Conservation (phyloP, 2,329 filamentous ascomycete species). For the Calonectria pseudoreteaudii region DNA sequence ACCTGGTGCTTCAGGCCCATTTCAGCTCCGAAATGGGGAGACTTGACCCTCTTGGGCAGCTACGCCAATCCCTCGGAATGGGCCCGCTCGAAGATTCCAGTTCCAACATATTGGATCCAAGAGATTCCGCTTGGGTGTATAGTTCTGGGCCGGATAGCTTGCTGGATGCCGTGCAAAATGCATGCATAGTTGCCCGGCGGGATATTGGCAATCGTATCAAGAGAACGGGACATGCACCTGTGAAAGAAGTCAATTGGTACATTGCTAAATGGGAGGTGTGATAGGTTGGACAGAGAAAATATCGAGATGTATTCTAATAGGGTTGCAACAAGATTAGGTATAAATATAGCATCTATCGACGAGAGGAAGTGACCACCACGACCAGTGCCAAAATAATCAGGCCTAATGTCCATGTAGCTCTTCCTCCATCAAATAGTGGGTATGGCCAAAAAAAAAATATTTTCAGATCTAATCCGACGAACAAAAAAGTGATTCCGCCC, state of each 20-base stretch:
- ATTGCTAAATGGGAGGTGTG: conserved; percentile 23
- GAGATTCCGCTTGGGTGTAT: conserved; percentile 15
- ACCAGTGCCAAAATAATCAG: neutral
- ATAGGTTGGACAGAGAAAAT: neutral
- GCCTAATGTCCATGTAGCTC: neutral
- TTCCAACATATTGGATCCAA: neutral
- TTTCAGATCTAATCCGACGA: neutral
- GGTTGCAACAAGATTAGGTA: neutral
- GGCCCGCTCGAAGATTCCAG: neutral
- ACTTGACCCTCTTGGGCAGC: neutral
- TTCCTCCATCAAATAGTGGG: neutral
- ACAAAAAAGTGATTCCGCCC: neutral
- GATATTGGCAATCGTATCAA: neutral
- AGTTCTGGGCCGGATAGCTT: conserved; percentile 15
- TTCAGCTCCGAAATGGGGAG: conserved; percentile 8
- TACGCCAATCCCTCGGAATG: neutral
- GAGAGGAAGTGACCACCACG: neutral
- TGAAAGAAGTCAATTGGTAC: conserved; percentile 10
- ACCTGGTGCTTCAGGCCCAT: conserved; percentile 1
- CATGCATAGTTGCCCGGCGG: neutral
- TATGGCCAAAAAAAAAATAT: neutral
- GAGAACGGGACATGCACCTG: neutral
- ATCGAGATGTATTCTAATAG: neutral
- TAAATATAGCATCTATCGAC: neutral
- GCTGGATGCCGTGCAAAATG: neutral